Evolutionary conservation across 108 stramenopile genomes (phyloP).

Genomic region (Cyclotella kingstonii): DNA sequence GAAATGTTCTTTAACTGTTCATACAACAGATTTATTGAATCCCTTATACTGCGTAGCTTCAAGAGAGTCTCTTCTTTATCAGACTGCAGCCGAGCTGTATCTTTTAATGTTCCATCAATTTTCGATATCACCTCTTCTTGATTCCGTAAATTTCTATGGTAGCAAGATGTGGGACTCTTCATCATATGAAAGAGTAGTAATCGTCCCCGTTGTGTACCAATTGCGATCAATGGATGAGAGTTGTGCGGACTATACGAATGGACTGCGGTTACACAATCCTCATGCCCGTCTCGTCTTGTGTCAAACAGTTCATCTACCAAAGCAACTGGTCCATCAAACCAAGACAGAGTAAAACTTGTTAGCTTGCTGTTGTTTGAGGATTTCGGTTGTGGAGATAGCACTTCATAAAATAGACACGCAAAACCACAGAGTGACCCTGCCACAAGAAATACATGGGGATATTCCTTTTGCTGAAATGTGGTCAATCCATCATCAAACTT

Average conservation of each 20-base stretch:
- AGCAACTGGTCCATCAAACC: constrained; percentile 35
- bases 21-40: too few relatives aligned
- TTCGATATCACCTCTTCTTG: too few relatives aligned
- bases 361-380: neutral
- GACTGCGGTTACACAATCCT: constrained; percentile 41
- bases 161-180: too few relatives aligned
- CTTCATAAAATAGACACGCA: constrained; percentile 45
- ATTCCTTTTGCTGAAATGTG: neutral
- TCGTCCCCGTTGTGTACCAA: constrained; percentile 36
- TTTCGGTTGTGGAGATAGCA: neutral
- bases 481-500: neutral
- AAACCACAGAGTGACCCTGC: constrained; percentile 47
- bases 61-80: too few relatives aligned
- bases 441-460: constrained; percentile 19
- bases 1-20: too few relatives aligned
- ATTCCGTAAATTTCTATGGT: too few relatives aligned
- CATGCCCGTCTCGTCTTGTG: constrained; percentile 10
- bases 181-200: constrained; percentile 25
- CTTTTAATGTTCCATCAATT: too few relatives aligned
- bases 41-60: too few relatives aligned
- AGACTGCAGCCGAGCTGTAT: too few relatives aligned
- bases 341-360: neutral
- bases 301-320: constrained; percentile 43
- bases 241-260: constrained; percentile 6
- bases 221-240: constrained; percentile 7